Conservation (phyloP, 2,329 filamentous ascomycete genomes). For the Grosmannia serpens region DNA sequence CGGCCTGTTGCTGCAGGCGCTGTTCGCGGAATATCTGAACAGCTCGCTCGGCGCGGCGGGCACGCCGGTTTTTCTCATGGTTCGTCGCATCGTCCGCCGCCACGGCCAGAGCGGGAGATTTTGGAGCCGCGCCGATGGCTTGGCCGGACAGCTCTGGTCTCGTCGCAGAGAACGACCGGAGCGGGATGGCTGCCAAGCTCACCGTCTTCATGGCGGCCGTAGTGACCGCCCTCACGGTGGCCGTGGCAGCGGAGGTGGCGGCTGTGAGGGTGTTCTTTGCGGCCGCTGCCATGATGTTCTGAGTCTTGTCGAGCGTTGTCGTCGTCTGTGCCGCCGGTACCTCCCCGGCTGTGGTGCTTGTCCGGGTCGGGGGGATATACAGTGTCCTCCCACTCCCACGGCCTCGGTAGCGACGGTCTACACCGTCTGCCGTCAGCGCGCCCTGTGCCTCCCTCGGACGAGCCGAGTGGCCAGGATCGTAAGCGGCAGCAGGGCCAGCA, state of each 20-base stretch:
- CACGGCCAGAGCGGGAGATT: background rate
- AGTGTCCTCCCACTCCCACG: background rate
- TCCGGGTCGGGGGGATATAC: background rate
- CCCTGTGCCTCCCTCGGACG: background rate
- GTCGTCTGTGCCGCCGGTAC: background rate
- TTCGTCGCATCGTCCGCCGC: background rate
- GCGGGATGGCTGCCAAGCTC: background rate
- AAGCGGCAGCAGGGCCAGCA: background rate
- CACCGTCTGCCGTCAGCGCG: background rate
- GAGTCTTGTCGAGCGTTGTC: background rate
- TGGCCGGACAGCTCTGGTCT: background rate
- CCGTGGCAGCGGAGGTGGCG: background rate
- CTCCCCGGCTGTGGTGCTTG: background rate
- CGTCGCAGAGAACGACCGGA: background rate
- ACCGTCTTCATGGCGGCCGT: background rate
- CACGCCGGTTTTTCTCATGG: conserved; percentile 6
- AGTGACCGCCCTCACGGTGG: background rate
- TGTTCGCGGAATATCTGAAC: conserved; percentile 10
- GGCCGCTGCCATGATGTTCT: background rate
- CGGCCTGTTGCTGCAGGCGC: conserved; percentile 7
- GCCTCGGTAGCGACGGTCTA: background rate
- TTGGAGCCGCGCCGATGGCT: background rate
- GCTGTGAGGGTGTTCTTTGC: background rate
- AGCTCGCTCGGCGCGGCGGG: conserved; percentile 11
- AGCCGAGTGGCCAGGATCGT: background rate